Conservation (phyloP, 352 stramenopile species). For the Phytophthora sojae region DNA sequence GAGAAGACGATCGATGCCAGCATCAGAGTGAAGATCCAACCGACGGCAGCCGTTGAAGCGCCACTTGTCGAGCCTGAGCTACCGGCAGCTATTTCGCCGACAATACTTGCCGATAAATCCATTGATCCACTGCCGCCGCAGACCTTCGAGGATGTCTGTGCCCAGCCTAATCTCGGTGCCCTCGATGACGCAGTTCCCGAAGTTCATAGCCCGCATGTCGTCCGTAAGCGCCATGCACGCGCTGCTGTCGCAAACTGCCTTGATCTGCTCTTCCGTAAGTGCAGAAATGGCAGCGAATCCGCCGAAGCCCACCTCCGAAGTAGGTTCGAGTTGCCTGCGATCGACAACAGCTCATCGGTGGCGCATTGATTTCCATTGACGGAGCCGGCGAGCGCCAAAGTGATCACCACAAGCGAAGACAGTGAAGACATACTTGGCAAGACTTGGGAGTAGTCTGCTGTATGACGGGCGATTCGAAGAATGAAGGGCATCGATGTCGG, state of each 20-base stretch:
- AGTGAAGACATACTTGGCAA: neutral
- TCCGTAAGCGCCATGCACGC: conserved; percentile 31
- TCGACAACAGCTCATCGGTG: conserved; percentile 17
- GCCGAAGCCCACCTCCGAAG: conserved; percentile 25
- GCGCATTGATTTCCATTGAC: conserved; percentile 17
- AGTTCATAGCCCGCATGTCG: conserved; percentile 26
- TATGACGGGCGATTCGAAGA: neutral
- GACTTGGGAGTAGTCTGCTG: neutral
- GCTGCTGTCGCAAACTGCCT: conserved; percentile 29
- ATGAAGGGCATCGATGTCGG: neutral
- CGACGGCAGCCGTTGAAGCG: neutral
- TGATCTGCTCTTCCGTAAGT: conserved; percentile 24
- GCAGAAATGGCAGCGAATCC: conserved; percentile 15
- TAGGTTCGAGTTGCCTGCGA: conserved; percentile 25
- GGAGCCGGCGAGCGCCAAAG: neutral
- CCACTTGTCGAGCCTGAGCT: conserved; percentile 2
- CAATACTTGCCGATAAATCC: conserved; percentile 4
- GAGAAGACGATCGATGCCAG: neutral
- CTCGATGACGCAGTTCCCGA: conserved; percentile 34
- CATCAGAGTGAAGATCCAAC: neutral
- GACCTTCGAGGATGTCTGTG: conserved; percentile 29
- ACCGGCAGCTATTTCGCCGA: neutral
- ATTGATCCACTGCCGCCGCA: conserved; percentile 27
- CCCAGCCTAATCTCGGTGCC: conserved; percentile 25
- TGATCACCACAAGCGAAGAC: neutral